Evolutionary conservation across 345 rosid genomes (phyloP).

Genomic region (Corchorus capsularis): DNA sequence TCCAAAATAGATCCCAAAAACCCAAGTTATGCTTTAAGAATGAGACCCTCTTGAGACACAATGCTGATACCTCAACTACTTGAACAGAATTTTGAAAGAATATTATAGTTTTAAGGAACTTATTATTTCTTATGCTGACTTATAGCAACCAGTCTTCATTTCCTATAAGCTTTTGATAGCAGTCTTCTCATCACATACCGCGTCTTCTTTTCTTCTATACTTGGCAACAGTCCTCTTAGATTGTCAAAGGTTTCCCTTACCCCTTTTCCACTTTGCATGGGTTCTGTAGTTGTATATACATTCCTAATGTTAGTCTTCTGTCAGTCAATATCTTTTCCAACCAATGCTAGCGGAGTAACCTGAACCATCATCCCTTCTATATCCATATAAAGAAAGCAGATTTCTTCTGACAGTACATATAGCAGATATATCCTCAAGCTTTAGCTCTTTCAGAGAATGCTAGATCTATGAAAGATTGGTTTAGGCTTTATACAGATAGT

Average conservation of each 20-base stretch:
- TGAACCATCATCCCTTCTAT: not conserved
- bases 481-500: not conserved
- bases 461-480: not conserved
- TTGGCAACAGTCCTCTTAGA: not conserved
- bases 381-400: not conserved
- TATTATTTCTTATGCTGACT: not conserved
- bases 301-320: not conserved
- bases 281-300: not conserved
- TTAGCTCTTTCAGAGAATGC: not conserved
- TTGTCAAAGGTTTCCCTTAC: not conserved
- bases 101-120: not conserved
- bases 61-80: not conserved
- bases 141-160: not conserved
- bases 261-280: not conserved
- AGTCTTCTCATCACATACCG: not conserved
- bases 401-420: slow-evolving; percentile 5
- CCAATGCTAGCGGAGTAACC: not conserved
- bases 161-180: not conserved
- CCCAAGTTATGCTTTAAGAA: not conserved
- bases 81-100: not conserved
- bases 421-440: not conserved
- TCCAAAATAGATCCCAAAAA: not conserved
- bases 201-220: not conserved
- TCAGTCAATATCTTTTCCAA: not conserved
- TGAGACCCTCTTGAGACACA: not conserved